Evolutionary conservation across 83 land plant species (phyloP).

Genomic region (Diphasiastrum complanatum): DNA sequence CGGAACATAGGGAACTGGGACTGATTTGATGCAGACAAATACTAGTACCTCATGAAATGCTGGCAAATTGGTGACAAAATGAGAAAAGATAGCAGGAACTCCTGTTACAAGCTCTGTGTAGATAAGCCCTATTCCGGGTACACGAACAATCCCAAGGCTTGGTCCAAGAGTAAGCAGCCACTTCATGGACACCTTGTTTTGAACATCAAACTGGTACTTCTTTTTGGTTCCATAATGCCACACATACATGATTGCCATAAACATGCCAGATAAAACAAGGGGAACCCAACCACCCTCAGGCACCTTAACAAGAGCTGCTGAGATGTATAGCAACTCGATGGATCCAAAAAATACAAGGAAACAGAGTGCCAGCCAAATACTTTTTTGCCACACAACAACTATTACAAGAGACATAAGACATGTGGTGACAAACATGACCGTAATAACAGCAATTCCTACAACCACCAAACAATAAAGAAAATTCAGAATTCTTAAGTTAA

Average conservation of each 20-base stretch:
- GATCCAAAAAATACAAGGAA: slow-evolving; percentile 5
- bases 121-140: slow-evolving; percentile 16
- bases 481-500: neutral
- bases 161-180: slow-evolving; percentile 16
- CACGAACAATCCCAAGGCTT: slow-evolving; percentile 7
- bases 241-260: slow-evolving; percentile 13
- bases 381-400: slow-evolving; percentile 50
- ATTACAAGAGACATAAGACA: slow-evolving; percentile 59
- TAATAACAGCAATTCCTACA: slow-evolving; percentile 57
- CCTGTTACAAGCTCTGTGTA: slow-evolving; percentile 17
- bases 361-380: slow-evolving; percentile 13
- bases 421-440: slow-evolving; percentile 63
- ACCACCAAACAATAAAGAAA: neutral
- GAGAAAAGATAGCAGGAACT: slow-evolving; percentile 44
- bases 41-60: slow-evolving; percentile 11
- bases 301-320: slow-evolving; percentile 8
- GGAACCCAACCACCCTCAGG: slow-evolving; percentile 14
- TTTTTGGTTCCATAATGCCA: slow-evolving; percentile 12
- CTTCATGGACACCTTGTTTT: slow-evolving; percentile 15
- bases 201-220: slow-evolving; percentile 13
- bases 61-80: slow-evolving; percentile 46
- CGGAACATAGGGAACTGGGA: slow-evolving; percentile 33
- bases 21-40: slow-evolving; percentile 36
- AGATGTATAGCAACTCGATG: slow-evolving; percentile 7
- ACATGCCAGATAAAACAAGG: slow-evolving; percentile 1